Percentiles rank a stretch among this genome's conserved stretches.
phyloP scores from a whole-genome alignment of 768 basidiomycete genomes.

The Xerocomellus chrysenteron region DNA sequence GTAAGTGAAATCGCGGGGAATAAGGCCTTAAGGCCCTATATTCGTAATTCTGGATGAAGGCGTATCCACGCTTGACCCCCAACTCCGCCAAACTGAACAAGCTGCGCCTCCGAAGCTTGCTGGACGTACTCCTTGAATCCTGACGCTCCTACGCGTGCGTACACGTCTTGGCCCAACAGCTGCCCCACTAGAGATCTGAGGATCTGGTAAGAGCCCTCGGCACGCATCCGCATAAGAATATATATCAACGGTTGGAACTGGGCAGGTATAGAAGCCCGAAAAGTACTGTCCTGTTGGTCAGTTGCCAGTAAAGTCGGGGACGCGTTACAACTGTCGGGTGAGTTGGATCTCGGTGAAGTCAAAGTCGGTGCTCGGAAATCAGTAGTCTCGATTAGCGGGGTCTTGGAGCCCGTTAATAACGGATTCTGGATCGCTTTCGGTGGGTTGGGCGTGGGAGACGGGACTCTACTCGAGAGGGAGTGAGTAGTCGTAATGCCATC shows the following conservation, averaged over 20 bases:
- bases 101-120: constrained; percentile 37
- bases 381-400: constrained; percentile 6
- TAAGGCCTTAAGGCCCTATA: constrained; percentile 4
- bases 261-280: constrained; percentile 5
- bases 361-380: neutral
- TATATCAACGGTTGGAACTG: constrained; percentile 34
- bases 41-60: constrained; percentile 25
- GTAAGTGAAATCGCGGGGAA: constrained; percentile 2
- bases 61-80: constrained; percentile 38
- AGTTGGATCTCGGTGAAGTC: neutral
- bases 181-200: constrained; percentile 40
- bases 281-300: neutral
- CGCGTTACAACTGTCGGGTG: neutral
- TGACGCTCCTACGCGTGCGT: constrained; percentile 39
- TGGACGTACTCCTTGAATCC: constrained; percentile 42
- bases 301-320: neutral
- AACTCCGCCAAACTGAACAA: constrained; percentile 42
- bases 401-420: constrained; percentile 7
- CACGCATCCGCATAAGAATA: constrained; percentile 30
- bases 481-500: neutral
- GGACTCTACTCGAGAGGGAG: neutral
- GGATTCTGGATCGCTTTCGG: neutral
- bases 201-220: constrained; percentile 33
- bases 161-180: constrained; percentile 33
- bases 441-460: constrained; percentile 18